These are phyloP conservation scores for Exophiala bonariae DNA, from an alignment of 2,329 filamentous ascomycete genomes.

Conservation along the genomic window DNA sequence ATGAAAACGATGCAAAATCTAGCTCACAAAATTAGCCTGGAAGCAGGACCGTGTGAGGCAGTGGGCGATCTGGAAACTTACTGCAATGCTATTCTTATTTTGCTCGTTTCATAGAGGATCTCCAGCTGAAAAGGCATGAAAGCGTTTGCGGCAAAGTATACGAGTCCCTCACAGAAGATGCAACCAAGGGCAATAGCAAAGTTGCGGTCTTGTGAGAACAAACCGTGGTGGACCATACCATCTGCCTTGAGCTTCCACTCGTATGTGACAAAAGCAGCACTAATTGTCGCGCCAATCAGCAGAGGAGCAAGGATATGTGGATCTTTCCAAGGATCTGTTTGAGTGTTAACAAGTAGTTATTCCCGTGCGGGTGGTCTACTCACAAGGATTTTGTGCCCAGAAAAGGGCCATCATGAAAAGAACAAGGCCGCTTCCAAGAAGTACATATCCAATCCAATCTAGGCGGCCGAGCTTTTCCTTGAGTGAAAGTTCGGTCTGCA, in stretches of 20 bases:
- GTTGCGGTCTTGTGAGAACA: slow-evolving; percentile 59
- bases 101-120: slow-evolving; percentile 5
- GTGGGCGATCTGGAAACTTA: slow-evolving; percentile 2
- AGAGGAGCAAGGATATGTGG: slow-evolving; percentile 52
- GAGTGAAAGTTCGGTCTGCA: slow-evolving; percentile 7
- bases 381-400: slow-evolving; percentile 54
- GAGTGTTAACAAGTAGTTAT: no score
- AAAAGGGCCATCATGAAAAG: slow-evolving; percentile 57
- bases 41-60: neutral
- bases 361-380: no score
- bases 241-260: slow-evolving; percentile 57
- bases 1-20: slow-evolving; percentile 10
- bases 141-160: slow-evolving; percentile 55
- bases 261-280: slow-evolving; percentile 49
- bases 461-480: slow-evolving; percentile 11
- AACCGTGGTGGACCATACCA: slow-evolving; percentile 43
- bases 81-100: neutral
- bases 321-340: slow-evolving; percentile 50
- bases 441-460: slow-evolving; percentile 16
- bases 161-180: slow-evolving; percentile 62
- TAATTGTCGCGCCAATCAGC: slow-evolving; percentile 45
- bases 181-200: slow-evolving; percentile 57
- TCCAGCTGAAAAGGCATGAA: slow-evolving; percentile 13
- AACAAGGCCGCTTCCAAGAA: slow-evolving; percentile 5
- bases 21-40: neutral